These are phyloP conservation scores for Ustilago tritici DNA, from an alignment of 1,284 basidiomycete genomes.

Conservation along the genomic window DNA sequence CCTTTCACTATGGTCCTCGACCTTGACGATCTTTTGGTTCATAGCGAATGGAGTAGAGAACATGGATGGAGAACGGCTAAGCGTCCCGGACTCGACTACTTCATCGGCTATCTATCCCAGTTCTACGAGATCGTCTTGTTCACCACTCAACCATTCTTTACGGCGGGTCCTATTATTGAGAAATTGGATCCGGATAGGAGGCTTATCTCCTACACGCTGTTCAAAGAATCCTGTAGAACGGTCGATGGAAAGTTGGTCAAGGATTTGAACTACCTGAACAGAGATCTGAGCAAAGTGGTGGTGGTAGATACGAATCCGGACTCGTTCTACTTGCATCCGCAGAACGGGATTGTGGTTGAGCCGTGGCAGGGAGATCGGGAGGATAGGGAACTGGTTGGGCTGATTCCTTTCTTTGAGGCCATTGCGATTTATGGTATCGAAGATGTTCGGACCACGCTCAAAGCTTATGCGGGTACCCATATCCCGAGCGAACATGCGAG, in stretches of 20 bases:
- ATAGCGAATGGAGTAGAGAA: conserved; percentile 80
- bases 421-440: conserved; percentile 70
- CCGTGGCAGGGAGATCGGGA: conserved; percentile 86
- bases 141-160: conserved; percentile 89
- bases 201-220: conserved; percentile 88
- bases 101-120: conserved; percentile 93
- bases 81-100: conserved; percentile 96
- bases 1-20: conserved; percentile 93
- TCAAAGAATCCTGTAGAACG: conserved; percentile 76
- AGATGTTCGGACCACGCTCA: conserved; percentile 87
- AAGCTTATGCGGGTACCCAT: conserved; percentile 86
- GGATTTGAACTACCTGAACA: conserved; percentile 92
- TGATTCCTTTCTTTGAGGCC: conserved; percentile 96
- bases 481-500: conserved; percentile 91
- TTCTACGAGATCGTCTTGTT: conserved; percentile 98
- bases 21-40: conserved; percentile 90
- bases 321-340: conserved; percentile 83
- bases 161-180: conserved; percentile 87
- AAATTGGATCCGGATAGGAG: conserved; percentile 94
- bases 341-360: conserved; percentile 86
- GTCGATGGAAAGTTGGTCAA: conserved; percentile 71
- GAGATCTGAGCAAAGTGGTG: conserved; percentile 90
- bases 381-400: conserved; percentile 82
- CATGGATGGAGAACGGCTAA: conserved; percentile 72
- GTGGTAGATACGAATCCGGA: conserved; percentile 86